phyloP scores from a whole-genome alignment of 2,329 filamentous ascomycete genomes.

The Didymella arachidicola region DNA sequence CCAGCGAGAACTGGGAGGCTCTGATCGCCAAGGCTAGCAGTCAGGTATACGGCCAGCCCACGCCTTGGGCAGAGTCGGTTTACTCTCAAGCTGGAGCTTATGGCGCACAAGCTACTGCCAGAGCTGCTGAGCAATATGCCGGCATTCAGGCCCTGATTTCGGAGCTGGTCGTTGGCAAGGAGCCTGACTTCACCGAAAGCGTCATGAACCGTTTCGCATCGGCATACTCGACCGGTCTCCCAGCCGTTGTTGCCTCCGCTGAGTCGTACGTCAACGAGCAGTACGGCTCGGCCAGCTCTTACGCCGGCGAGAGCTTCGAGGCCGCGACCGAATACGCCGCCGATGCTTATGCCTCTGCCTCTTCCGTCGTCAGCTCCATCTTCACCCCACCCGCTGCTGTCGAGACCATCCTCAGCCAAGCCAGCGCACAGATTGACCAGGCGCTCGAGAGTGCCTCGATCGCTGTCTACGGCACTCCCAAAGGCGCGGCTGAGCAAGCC shows the following conservation, averaged over 20 bases:
- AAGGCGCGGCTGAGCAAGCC: constrained; percentile 62
- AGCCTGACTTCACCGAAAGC: constrained; percentile 82
- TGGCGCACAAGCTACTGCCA: constrained; percentile 68
- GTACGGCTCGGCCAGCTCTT: constrained; percentile 56
- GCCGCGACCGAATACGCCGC: constrained; percentile 62
- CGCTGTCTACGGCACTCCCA: constrained; percentile 65
- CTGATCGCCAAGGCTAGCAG: constrained; percentile 71
- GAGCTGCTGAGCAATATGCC: constrained; percentile 70
- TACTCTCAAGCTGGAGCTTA: constrained; percentile 64
- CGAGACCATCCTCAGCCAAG: constrained; percentile 65
- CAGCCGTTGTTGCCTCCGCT: constrained; percentile 62
- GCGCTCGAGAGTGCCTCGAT: constrained; percentile 66
- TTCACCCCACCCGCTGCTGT: constrained; percentile 66
- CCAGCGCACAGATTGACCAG: constrained; percentile 63
- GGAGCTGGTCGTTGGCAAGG: constrained; percentile 78
- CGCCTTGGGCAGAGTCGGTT: constrained; percentile 56
- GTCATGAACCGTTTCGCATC: constrained; percentile 75
- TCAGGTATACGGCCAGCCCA: constrained; percentile 73
- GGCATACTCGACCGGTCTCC: constrained; percentile 73
- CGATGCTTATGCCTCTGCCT: constrained; percentile 58
- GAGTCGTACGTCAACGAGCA: constrained; percentile 61
- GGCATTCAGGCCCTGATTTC: constrained; percentile 76
- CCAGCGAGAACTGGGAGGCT: constrained; percentile 69
- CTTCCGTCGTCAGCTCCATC: constrained; percentile 56
- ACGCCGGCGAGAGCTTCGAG: constrained; percentile 55